Percentiles rank a stretch among this genome's conserved stretches.
phyloP scores from a whole-genome alignment of 768 basidiomycete species.

The Podaxis mareebaensis region DNA sequence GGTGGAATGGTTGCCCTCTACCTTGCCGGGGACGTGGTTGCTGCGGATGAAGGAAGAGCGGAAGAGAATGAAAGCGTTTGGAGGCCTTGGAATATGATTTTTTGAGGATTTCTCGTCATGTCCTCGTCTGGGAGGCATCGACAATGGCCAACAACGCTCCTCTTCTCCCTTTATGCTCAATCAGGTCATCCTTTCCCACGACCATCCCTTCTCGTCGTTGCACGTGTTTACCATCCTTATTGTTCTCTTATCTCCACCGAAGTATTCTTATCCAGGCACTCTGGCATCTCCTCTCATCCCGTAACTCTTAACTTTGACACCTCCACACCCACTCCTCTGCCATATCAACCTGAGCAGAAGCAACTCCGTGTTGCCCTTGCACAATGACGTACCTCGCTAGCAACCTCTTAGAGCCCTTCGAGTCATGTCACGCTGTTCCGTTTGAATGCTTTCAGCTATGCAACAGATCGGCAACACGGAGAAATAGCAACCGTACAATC shows the following conservation, averaged over 20 bases:
- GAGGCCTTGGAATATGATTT: conserved; percentile 74
- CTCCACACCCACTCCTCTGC: too few relatives aligned
- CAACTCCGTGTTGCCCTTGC: too few relatives aligned
- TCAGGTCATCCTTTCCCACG: conserved; percentile 15
- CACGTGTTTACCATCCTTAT: conserved; percentile 8
- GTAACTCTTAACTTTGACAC: too few relatives aligned
- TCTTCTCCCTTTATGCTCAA: conserved; percentile 12
- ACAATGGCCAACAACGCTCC: not conserved
- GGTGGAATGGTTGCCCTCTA: conserved; percentile 78
- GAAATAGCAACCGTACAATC: too few relatives aligned
- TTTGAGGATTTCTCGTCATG: conserved; percentile 1
- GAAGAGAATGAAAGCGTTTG: conserved; percentile 86
- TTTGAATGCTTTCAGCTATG: too few relatives aligned
- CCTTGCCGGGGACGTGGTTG: conserved; percentile 72
- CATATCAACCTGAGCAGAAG: too few relatives aligned
- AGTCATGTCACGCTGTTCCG: too few relatives aligned
- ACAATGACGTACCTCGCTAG: too few relatives aligned
- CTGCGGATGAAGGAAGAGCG: conserved; percentile 76
- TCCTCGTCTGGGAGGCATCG: conserved; percentile 14
- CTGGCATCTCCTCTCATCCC: too few relatives aligned
- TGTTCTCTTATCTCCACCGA: conserved; percentile 10
- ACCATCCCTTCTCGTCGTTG: not conserved
- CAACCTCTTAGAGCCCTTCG: too few relatives aligned
- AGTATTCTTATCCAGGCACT: not conserved
- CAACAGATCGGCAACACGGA: too few relatives aligned